phyloP scores from a whole-genome alignment of 2,329 filamentous ascomycete genomes.

The Exophiala sp. region DNA sequence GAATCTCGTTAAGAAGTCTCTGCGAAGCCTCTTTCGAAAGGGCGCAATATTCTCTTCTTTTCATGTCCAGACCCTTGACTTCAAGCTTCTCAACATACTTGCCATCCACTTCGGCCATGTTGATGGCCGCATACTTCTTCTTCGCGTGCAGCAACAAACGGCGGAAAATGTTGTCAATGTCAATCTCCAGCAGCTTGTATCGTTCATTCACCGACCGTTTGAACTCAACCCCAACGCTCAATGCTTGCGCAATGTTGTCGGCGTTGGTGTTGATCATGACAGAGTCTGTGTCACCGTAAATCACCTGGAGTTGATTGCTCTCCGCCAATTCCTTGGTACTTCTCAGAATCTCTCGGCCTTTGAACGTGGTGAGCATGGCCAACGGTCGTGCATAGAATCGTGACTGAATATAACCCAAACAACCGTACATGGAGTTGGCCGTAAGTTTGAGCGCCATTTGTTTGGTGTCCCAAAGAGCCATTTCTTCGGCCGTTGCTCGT shows the following conservation, averaged over 20 bases:
- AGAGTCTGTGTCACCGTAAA: slow-evolving; percentile 97
- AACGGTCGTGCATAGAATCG: slow-evolving; percentile 94
- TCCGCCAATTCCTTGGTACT: slow-evolving; percentile 96
- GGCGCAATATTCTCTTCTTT: slow-evolving; percentile 89
- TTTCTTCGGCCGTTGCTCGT: slow-evolving; percentile 73
- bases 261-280: slow-evolving; percentile 99
- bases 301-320: slow-evolving; percentile 82
- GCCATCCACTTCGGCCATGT: slow-evolving; percentile 80
- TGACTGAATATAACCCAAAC: slow-evolving; percentile 91
- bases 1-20: slow-evolving; percentile 83
- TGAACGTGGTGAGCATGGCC: slow-evolving; percentile 92
- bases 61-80: slow-evolving; percentile 98
- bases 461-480: slow-evolving; percentile 96
- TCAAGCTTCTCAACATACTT: slow-evolving; percentile 93
- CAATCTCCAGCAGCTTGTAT: slow-evolving; percentile 89
- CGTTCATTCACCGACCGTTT: slow-evolving; percentile 90
- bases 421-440: slow-evolving; percentile 99
- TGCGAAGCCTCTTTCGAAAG: slow-evolving; percentile 92
- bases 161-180: slow-evolving; percentile 96
- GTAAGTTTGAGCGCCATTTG: slow-evolving; percentile 94
- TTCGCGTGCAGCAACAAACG: slow-evolving; percentile 91
- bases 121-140: slow-evolving; percentile 98
- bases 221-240: slow-evolving; percentile 90
- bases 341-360: slow-evolving; percentile 92
- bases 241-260: slow-evolving; percentile 81